A percentile compares a stretch with the other conserved stretches of the same genome.
Evolutionary conservation across 2,329 filamentous ascomycete species (phyloP).

Genomic region (Aspergillus pseudonomiae): DNA sequence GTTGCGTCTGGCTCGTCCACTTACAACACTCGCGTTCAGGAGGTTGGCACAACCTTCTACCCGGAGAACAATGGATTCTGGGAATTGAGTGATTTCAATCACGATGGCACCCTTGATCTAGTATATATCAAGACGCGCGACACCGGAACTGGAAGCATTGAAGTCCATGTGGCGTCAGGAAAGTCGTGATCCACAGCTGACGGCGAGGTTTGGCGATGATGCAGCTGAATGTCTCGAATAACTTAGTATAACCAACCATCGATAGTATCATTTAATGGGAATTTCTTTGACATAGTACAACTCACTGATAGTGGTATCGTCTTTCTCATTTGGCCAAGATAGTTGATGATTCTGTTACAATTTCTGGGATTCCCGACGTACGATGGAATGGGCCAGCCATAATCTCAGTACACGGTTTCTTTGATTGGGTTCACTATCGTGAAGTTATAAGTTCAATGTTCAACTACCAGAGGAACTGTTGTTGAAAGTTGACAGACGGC

Average conservation of each 20-base stretch:
- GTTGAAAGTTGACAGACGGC: conserved; percentile 35
- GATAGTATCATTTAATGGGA: no score
- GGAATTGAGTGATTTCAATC: conserved; percentile 15
- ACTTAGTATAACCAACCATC: no score
- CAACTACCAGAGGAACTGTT: conserved; percentile 36
- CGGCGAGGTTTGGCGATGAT: no score
- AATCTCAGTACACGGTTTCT: no score
- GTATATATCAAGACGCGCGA: conserved; percentile 18
- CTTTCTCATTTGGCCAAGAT: no score
- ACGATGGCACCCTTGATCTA: conserved; percentile 16
- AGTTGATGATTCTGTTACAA: no score
- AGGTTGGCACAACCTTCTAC: conserved; percentile 53
- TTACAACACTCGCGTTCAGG: conserved; percentile 16
- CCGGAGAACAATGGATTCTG: conserved; percentile 17
- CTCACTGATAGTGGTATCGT: no score
- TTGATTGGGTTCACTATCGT: no score
- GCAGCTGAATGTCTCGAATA: no score
- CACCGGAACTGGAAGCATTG: conserved; percentile 16
- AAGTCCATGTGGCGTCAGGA: conserved; percentile 14
- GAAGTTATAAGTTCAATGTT: background rate
- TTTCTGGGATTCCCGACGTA: no score
- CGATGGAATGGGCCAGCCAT: no score
- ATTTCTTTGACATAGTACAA: no score
- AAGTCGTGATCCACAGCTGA: conserved; percentile 5
- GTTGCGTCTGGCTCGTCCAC: conserved; percentile 19